Base-by-base conservation (phyloP, 805 yeast species). In the Candida michaelii region DNA sequence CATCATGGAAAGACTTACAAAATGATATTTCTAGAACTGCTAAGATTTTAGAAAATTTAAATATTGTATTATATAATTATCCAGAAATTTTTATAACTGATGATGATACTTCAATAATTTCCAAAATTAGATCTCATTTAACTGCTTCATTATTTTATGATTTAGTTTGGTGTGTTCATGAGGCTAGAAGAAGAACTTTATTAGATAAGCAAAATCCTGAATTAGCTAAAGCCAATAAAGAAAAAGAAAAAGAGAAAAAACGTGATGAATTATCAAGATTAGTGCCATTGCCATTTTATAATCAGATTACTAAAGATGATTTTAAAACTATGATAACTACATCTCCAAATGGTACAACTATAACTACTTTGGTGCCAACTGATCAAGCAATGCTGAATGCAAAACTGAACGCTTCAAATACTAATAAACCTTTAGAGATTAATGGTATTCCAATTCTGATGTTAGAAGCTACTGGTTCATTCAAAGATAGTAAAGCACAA, bases 1-100 rank as follows among this genome's bases (percentile, higher is more conserved):
- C 93, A 3, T 90, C 95, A 5, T 90, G 97, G 97, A 83, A 86
- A 49, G 85, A 84, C 38, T 85, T 89, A 30, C 88, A 88, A 47
- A 89, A 88, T 64, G 97, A 90, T 63, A 85, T 90, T 24, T 83
- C 95, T 2, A 74, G 97, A 60, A 86, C 95, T 0, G 97, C 97
- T 2, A 88, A 87, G 49, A 91, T 89, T 7, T 71, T 90, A 53
- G 97, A 90, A 54, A 88, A 89, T 56, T 72, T 90, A 54, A 90
- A 90, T 59, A 84, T 85, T 58, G 96, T 88, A 5, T 72, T 90
- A 33, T 83, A 86, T 45, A 85, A 95, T 0, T 89, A 88, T 55
- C 96, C 97, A 1, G 90, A 89, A 40, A 71, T 90, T 5, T 84
- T 89, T 53, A 23, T 32, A 21, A 74, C 82, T 2, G 81, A 79